phyloP scores from a whole-genome alignment of 2,329 filamentous ascomycete species.

The Dissoconium aciculare region DNA sequence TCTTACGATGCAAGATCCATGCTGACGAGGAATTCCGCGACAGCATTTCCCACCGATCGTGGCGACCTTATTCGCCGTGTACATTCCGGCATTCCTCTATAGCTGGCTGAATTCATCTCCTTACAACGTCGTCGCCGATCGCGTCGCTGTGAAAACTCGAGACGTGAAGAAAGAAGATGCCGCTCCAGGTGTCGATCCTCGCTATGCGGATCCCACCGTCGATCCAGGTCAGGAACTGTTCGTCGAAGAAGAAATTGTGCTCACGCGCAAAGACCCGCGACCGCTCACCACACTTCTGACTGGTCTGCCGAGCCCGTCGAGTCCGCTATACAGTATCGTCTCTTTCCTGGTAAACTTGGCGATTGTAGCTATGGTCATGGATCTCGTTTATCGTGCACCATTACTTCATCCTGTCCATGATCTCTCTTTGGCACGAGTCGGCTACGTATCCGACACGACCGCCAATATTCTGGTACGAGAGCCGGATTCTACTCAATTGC shows the following conservation, averaged over 20 bases:
- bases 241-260: slow-evolving; percentile 46
- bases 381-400: slow-evolving; percentile 62
- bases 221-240: slow-evolving; percentile 38
- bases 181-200: slow-evolving; percentile 10
- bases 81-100: slow-evolving; percentile 29
- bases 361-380: slow-evolving; percentile 54
- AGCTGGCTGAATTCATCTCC: slow-evolving; percentile 18
- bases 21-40: slow-evolving; percentile 8
- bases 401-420: slow-evolving; percentile 56
- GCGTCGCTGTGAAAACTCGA: slow-evolving; percentile 25
- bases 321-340: slow-evolving; percentile 44
- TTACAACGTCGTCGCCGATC: slow-evolving; percentile 22
- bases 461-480: slow-evolving; percentile 77
- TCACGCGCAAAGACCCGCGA: slow-evolving; percentile 42
- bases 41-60: slow-evolving; percentile 22
- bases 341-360: slow-evolving; percentile 49
- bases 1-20: slow-evolving; percentile 5
- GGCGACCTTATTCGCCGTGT: slow-evolving; percentile 29
- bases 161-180: slow-evolving; percentile 23
- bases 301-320: slow-evolving; percentile 62
- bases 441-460: slow-evolving; percentile 66
- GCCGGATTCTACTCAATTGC: slow-evolving; percentile 58
- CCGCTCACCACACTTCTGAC: slow-evolving; percentile 53
- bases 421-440: slow-evolving; percentile 71
- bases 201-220: slow-evolving; percentile 19